These are phyloP conservation scores for Saccharomyces hybrid DNA, from an alignment of 1,139 yeast genomes.

Conservation along the genomic window DNA sequence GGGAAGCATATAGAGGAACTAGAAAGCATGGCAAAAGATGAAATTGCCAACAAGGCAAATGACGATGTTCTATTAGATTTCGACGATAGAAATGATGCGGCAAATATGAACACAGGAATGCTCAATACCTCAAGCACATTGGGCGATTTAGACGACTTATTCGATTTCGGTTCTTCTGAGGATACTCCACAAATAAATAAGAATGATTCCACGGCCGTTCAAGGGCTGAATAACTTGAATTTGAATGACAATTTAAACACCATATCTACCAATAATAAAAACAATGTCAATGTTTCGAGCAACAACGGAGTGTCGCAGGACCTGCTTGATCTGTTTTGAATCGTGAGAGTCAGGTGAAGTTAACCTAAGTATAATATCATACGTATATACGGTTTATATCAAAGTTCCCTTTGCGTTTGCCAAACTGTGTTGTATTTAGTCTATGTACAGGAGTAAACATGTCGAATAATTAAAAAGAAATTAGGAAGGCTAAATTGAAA, in stretches of 20 bases:
- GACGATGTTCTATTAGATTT: slow-evolving; percentile 83
- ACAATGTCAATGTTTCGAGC: neutral
- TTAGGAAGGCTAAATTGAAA: neutral
- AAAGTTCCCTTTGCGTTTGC: neutral
- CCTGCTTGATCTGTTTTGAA: slow-evolving; percentile 42
- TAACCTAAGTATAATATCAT: neutral
- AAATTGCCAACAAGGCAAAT: slow-evolving; percentile 55
- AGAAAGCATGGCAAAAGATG: slow-evolving; percentile 68
- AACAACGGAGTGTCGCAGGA: slow-evolving; percentile 36
- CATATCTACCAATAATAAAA: neutral
- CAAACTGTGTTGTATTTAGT: neutral
- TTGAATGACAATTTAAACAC: slow-evolving; percentile 10
- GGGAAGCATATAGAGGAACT: slow-evolving; percentile 65
- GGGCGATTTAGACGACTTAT: slow-evolving; percentile 64
- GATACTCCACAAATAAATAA: slow-evolving; percentile 14
- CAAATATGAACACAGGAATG: slow-evolving; percentile 15
- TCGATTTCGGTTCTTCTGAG: slow-evolving; percentile 31
- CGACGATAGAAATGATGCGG: slow-evolving; percentile 37
- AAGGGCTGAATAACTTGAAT: slow-evolving; percentile 27
- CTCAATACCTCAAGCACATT: slow-evolving; percentile 33
- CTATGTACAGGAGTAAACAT: neutral
- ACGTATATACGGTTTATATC: neutral
- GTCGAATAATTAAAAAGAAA: neutral
- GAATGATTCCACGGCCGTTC: slow-evolving; percentile 7
- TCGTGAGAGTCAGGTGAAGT: neutral